Base-by-base conservation (phyloP, 148 eudicot species). In the Rheum nobile region DNA sequence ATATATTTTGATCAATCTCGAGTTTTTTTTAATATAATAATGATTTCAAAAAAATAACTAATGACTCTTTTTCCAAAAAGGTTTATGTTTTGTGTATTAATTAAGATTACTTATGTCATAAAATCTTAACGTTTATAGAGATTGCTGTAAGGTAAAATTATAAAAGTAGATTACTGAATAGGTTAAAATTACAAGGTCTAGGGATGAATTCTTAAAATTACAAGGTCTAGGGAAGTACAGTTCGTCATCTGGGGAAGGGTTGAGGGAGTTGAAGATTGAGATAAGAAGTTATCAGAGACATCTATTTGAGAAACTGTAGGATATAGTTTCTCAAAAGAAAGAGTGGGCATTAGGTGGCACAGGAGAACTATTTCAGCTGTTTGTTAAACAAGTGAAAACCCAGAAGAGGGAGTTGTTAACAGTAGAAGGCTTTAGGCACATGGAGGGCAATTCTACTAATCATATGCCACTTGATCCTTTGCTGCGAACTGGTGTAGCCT, bases 271-370 rank as follows among this genome's bases (percentile, higher is more conserved):
- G 39, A 88, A 78, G 77, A 76, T 78, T 43, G 78, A 71, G 8
- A 81, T 90, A 65, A 88, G 86, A 85, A 95, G 99, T 83, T 95
- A 90, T 78, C 94, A 85, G 48, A 87, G 92, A 67, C 96, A 95
- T 86, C 84, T 95, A n/a, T 95, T 95, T 76, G 96, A 90, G 72
- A 89, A 86, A 78, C 75, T 95, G 76, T 87, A 83, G 72, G 82
- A 76, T 71, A 80, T 95, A 70, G 80, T 88, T 54, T 80, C 79
- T 16, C 83, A 85, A 72, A 90, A 83, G 81, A 90, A 87, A 79
- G 79, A 52, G n/a, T 75, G 71, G 41, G 83, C 91, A 72, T 75
- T 92, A 77, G 73, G 76, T 75, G 96, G 90, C 47, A 69, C 85
- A 26, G 97, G 99, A 71, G 87, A 87, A 80, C 70, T 95, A 84